A percentile compares a stretch with the other conserved stretches of the same genome.
phyloP scores from a whole-genome alignment of 768 basidiomycete genomes.

The Serendipita sp. region DNA sequence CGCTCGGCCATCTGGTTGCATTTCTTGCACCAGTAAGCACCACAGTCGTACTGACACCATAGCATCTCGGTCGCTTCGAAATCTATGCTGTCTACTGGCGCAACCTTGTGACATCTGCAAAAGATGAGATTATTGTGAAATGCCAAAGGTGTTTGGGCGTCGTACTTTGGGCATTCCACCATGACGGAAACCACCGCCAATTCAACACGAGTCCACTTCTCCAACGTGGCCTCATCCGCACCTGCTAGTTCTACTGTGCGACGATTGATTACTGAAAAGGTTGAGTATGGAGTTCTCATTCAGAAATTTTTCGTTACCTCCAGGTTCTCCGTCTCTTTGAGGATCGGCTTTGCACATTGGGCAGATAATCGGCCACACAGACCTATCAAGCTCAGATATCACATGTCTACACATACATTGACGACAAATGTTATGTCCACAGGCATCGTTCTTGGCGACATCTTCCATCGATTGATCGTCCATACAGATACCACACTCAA shows the following conservation, averaged over 20 bases:
- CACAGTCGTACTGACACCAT: constrained; percentile 1
- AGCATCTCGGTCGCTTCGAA: neutral
- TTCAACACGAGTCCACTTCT: neutral
- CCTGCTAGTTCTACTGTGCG: neutral
- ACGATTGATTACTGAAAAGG: neutral
- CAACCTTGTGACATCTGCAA: neutral
- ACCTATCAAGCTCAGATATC: constrained; percentile 30
- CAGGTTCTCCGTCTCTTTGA: constrained; percentile 14
- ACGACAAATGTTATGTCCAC: constrained; percentile 38
- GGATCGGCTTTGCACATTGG: constrained; percentile 32
- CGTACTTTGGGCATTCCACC: neutral
- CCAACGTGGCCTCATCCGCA: neutral
- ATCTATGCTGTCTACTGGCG: neutral
- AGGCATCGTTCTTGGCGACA: constrained; percentile 27
- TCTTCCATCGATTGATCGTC: constrained; percentile 30
- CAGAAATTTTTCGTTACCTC: constrained; percentile 15
- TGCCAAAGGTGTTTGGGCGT: neutral
- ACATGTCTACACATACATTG: constrained; percentile 31
- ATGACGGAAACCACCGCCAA: neutral
- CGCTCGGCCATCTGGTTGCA: neutral
- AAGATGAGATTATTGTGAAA: neutral
- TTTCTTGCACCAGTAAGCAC: constrained; percentile 2
- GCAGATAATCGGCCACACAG: constrained; percentile 43
- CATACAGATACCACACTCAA: constrained; percentile 40
- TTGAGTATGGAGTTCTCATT: neutral